phyloP scores from a whole-genome alignment of 2,329 filamentous ascomycete genomes.

The Fusarium udum region DNA sequence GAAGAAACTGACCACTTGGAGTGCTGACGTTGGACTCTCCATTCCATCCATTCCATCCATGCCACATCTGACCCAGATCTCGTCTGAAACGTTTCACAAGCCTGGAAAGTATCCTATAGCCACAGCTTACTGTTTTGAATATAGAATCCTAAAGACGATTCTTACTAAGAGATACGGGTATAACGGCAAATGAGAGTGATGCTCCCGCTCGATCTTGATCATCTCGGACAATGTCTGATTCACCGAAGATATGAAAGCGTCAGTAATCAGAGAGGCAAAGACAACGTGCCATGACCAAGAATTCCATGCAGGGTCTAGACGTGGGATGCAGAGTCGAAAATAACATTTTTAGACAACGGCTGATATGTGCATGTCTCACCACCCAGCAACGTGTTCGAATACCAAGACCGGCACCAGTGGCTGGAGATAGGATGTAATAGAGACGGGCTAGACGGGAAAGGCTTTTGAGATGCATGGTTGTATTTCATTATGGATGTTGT shows the following conservation, averaged over 20 bases:
- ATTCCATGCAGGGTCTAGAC: slow-evolving; percentile 14
- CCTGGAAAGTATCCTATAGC: slow-evolving; percentile 7
- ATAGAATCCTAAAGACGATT: neutral
- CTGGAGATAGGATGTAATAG: neutral
- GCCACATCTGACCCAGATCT: slow-evolving; percentile 1
- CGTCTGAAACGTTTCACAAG: slow-evolving; percentile 33
- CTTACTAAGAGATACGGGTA: neutral
- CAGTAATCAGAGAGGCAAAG: neutral
- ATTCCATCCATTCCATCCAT: neutral
- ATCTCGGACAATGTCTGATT: neutral
- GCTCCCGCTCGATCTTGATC: neutral
- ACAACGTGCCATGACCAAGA: neutral
- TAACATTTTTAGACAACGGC: neutral
- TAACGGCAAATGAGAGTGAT: neutral
- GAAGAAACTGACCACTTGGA: neutral
- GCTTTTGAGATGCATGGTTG: slow-evolving; percentile 3
- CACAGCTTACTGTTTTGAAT: slow-evolving; percentile 3
- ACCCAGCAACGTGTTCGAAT: slow-evolving; percentile 3
- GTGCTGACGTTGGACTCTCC: slow-evolving; percentile 17
- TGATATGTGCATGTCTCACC: slow-evolving; percentile 26
- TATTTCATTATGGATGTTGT: neutral
- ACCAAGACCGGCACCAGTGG: slow-evolving; percentile 5
- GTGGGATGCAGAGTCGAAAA: neutral
- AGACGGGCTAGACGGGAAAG: slow-evolving; percentile 12
- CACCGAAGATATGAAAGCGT: neutral